Conservation (phyloP, 257 asterid species). For the Oldenlandia corymbosa region DNA sequence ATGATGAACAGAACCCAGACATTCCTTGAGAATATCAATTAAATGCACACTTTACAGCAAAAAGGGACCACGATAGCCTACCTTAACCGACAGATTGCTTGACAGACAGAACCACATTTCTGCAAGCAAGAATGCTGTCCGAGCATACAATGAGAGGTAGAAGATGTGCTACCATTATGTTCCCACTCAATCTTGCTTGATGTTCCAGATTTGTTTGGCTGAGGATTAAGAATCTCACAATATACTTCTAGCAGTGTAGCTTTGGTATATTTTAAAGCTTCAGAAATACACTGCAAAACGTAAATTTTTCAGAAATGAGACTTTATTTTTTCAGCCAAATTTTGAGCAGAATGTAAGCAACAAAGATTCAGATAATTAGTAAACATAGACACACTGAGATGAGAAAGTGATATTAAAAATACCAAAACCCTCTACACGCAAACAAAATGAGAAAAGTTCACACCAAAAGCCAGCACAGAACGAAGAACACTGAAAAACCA, state of each 20-base stretch:
- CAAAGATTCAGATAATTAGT: background rate
- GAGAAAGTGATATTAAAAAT: background rate
- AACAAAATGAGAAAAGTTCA: too few relatives aligned
- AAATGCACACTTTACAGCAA: background rate
- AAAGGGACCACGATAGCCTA: conserved; percentile 14
- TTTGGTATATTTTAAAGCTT: conserved; percentile 63
- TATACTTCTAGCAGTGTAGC: conserved; percentile 60
- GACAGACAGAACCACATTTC: conserved; percentile 40
- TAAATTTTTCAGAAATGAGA: conserved; percentile 18
- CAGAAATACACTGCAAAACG: conserved; percentile 70
- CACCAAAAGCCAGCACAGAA: conserved; percentile 2
- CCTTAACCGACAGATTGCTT: conserved; percentile 57
- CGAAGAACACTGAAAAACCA: background rate
- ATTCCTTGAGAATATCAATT: background rate
- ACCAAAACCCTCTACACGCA: background rate
- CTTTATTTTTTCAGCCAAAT: background rate
- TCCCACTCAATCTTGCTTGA: conserved; percentile 27
- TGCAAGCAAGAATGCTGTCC: conserved; percentile 28
- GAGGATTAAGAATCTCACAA: conserved; percentile 64
- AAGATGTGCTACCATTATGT: conserved; percentile 25
- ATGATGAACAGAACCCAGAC: background rate
- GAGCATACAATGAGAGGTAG: conserved; percentile 23
- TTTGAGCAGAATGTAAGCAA: background rate
- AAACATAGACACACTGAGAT: too few relatives aligned
- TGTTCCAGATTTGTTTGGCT: conserved; percentile 30